Percentiles rank a stretch among this genome's conserved stretches.
Conservation (phyloP, 768 basidiomycete species). For the Crepidotus variabilis region DNA sequence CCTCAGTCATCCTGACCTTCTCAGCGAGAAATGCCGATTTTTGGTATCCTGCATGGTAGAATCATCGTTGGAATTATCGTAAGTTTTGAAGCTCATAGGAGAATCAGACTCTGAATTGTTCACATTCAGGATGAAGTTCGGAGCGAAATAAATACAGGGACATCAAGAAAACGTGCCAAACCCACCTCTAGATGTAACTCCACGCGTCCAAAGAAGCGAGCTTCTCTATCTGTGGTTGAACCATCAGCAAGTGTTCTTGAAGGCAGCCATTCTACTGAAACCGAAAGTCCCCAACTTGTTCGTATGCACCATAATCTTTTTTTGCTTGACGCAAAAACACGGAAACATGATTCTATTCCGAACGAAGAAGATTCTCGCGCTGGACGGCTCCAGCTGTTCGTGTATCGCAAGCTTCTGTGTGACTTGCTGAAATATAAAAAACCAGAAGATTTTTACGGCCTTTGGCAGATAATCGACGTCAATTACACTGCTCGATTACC, state of each 20-base stretch:
- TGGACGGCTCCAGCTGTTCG: constrained; percentile 71
- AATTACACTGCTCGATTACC: constrained; percentile 46
- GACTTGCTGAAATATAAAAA: constrained; percentile 39
- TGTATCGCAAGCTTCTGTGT: constrained; percentile 67
- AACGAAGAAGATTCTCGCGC: constrained; percentile 52
- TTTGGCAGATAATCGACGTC: constrained; percentile 50
- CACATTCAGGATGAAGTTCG: constrained; percentile 47
- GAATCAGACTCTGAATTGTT: background rate
- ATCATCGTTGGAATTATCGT: constrained; percentile 77
- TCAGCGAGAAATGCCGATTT: constrained; percentile 83
- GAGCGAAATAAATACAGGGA: background rate
- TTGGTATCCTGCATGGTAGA: constrained; percentile 64
- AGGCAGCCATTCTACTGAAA: background rate
- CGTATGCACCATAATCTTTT: constrained; percentile 28
- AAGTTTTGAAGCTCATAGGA: constrained; percentile 12
- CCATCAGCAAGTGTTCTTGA: background rate
- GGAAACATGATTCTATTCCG: constrained; percentile 47
- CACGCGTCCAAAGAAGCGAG: constrained; percentile 1
- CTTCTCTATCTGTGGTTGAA: background rate
- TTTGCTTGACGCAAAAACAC: constrained; percentile 71
- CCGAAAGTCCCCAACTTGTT: background rate
- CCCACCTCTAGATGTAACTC: background rate
- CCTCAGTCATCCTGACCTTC: background rate
- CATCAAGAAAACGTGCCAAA: background rate
- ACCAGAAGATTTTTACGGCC: constrained; percentile 45